Conservation (phyloP, 495 filamentous ascomycete species). For the Aspergillus sclerotiicarbonarius region DNA sequence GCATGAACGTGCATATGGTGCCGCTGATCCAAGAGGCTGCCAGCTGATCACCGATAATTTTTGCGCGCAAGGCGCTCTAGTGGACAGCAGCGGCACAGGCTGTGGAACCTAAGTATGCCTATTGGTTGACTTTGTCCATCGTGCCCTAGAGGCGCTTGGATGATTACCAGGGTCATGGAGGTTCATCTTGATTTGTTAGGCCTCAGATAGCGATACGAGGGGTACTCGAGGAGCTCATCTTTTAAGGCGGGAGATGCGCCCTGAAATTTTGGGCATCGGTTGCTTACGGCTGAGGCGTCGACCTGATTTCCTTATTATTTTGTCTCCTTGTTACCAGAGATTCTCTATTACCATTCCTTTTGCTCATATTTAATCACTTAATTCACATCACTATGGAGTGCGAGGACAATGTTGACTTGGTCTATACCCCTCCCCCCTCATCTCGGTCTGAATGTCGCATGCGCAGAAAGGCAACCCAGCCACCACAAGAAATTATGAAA, state of each 20-base stretch:
- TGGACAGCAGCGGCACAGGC: not conserved
- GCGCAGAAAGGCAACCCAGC: slow-evolving; percentile 49
- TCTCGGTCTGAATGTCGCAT: slow-evolving; percentile 39
- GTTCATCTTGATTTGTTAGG: slow-evolving; percentile 5
- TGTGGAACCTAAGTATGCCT: slow-evolving; percentile 3
- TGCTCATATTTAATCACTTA: too few relatives aligned
- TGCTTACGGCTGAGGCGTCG: not conserved
- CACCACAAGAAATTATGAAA: slow-evolving; percentile 70
- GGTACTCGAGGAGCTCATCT: not conserved
- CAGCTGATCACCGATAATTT: slow-evolving; percentile 4
- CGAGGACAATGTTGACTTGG: slow-evolving; percentile 33
- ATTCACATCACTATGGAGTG: slow-evolving; percentile 31
- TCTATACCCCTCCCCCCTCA: slow-evolving; percentile 30
- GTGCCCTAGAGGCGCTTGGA: not conserved
- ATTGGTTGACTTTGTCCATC: slow-evolving; percentile 5
- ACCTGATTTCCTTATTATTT: not conserved
- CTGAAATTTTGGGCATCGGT: not conserved
- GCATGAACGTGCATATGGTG: slow-evolving; percentile 12
- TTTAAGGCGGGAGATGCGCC: not conserved
- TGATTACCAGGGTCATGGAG: slow-evolving; percentile 9
- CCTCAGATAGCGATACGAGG: slow-evolving; percentile 5
- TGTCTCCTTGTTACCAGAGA: too few relatives aligned
- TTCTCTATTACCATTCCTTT: too few relatives aligned
- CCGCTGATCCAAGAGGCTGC: slow-evolving; percentile 7
- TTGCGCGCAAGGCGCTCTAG: not conserved